Evolutionary conservation across 495 filamentous ascomycete species (phyloP).

Genomic region (Talaromyces adpressus): DNA sequence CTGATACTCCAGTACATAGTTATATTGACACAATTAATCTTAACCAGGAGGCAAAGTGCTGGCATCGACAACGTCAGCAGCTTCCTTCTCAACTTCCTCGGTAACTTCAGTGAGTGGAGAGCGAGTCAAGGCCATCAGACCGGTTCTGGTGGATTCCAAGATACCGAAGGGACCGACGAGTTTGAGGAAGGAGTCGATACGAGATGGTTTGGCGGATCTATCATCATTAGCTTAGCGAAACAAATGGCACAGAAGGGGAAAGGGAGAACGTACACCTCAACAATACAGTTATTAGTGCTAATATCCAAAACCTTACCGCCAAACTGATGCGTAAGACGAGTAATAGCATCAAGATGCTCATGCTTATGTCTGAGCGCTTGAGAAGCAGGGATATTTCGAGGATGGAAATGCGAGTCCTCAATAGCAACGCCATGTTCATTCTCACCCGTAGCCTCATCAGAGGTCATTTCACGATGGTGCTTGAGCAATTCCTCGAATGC

Average conservation of each 20-base stretch:
- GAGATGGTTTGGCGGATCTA: slow-evolving; percentile 83
- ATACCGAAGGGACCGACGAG: slow-evolving; percentile 93
- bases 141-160: slow-evolving; percentile 86
- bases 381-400: slow-evolving; percentile 70
- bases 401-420: slow-evolving; percentile 68
- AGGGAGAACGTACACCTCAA: slow-evolving; percentile 71
- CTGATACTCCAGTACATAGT: background rate
- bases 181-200: slow-evolving; percentile 97
- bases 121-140: slow-evolving; percentile 92
- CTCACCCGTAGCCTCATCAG: slow-evolving; percentile 26
- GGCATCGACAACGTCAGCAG: slow-evolving; percentile 85
- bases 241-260: background rate
- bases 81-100: slow-evolving; percentile 72
- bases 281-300: slow-evolving; percentile 95
- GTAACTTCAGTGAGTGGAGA: slow-evolving; percentile 73
- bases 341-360: slow-evolving; percentile 91
- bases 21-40: slow-evolving; percentile 13
- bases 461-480: slow-evolving; percentile 75
- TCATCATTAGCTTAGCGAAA: background rate
- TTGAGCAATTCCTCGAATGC: slow-evolving; percentile 94
- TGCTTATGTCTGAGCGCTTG: slow-evolving; percentile 93
- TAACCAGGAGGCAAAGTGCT: slow-evolving; percentile 91
- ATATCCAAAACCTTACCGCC: slow-evolving; percentile 97
- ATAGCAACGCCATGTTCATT: slow-evolving; percentile 21
- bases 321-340: slow-evolving; percentile 93